These are phyloP conservation scores for Alopecurus myosuroides DNA, from an alignment of 176 grass and related monocot species.

Conservation along the genomic window DNA sequence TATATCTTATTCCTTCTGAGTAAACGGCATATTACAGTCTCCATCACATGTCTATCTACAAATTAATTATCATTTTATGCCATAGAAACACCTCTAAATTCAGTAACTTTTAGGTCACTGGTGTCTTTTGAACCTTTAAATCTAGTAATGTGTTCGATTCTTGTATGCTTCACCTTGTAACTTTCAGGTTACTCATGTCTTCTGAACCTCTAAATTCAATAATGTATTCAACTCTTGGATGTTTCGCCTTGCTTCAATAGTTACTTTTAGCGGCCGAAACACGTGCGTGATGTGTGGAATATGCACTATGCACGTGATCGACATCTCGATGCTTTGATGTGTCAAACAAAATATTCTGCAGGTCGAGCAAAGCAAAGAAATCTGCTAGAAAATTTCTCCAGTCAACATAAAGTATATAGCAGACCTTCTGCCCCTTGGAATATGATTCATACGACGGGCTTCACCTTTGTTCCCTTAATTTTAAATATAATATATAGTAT, in stretches of 20 bases:
- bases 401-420: slow-evolving; percentile 13
- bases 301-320: slow-evolving; percentile 64
- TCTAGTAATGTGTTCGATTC: slow-evolving; percentile 94
- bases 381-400: neutral
- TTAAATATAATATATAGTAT: slow-evolving; percentile 10
- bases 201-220: slow-evolving; percentile 92
- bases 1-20: slow-evolving; percentile 30
- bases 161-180: slow-evolving; percentile 66
- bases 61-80: slow-evolving; percentile 27
- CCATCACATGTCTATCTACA: slow-evolving; percentile 21
- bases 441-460: slow-evolving; percentile 97
- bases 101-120: slow-evolving; percentile 54
- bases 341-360: slow-evolving; percentile 22
- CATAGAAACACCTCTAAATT: no score
- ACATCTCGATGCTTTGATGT: slow-evolving; percentile 76
- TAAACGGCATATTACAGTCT: slow-evolving; percentile 4
- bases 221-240: slow-evolving; percentile 88
- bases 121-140: slow-evolving; percentile 71
- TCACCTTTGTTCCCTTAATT: slow-evolving; percentile 71
- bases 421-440: slow-evolving; percentile 76
- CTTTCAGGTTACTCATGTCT: slow-evolving; percentile 46
- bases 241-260: slow-evolving; percentile 65
- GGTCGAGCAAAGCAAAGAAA: slow-evolving; percentile 5
- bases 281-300: slow-evolving; percentile 58
- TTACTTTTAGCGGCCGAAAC: slow-evolving; percentile 54